A percentile compares a stretch with the other conserved stretches of the same genome.
Conservation (phyloP, 169 alveolate genomes). For the Besnoitia besnoiti region DNA sequence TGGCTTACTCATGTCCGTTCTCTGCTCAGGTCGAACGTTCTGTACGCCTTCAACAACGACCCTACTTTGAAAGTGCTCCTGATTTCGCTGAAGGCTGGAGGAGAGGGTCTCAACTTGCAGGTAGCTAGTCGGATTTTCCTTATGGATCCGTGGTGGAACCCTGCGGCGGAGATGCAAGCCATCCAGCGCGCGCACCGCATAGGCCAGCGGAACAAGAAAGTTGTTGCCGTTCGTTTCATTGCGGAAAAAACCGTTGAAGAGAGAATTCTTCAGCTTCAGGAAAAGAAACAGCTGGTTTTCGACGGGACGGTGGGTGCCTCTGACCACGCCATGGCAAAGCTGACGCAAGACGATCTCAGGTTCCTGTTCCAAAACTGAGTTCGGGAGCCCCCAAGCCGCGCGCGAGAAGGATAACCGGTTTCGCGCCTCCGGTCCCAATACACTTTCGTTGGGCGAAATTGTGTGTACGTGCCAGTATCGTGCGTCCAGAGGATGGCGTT, state of each 20-base stretch:
- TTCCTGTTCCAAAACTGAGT: conserved; percentile 81
- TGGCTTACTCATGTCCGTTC: neutral
- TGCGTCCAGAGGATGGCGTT: no score
- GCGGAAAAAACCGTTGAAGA: conserved; percentile 96
- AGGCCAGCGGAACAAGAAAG: conserved; percentile 93
- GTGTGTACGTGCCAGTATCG: no score
- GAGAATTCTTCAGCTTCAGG: conserved; percentile 93
- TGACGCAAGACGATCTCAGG: conserved; percentile 87
- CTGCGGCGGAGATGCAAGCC: conserved; percentile 98
- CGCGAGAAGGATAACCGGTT: no score
- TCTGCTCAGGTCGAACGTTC: conserved; percentile 78
- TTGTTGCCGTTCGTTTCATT: conserved; percentile 93
- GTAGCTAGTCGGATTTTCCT: conserved; percentile 96
- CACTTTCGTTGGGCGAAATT: no score
- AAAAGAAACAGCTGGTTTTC: conserved; percentile 90
- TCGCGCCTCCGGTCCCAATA: no score
- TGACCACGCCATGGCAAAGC: conserved; percentile 81
- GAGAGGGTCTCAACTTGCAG: conserved; percentile 97
- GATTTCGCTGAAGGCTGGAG: conserved; percentile 95
- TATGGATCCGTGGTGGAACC: conserved; percentile 99
- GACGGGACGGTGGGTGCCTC: conserved; percentile 88
- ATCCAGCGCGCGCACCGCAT: conserved; percentile 96
- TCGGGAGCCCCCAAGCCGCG: no score
- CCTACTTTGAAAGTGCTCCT: conserved; percentile 85
- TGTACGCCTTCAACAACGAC: conserved; percentile 84